These are phyloP conservation scores for Eutreptiella sp. DNA, from an alignment of 208 protist genomes.

Conservation along the genomic window DNA sequence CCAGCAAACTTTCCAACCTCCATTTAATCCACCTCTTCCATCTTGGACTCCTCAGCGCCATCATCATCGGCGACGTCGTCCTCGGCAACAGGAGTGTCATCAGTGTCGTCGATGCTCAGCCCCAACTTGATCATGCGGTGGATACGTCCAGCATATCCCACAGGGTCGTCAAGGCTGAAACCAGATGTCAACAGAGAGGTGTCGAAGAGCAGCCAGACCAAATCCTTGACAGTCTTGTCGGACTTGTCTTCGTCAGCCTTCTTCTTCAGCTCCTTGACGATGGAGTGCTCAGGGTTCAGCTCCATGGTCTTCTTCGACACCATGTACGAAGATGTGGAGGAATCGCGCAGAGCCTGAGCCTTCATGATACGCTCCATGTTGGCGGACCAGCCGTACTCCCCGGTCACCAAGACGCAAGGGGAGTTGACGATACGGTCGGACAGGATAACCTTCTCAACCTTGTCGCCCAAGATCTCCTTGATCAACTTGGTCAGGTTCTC, in stretches of 20 bases:
- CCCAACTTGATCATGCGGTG: slow-evolving; percentile 97
- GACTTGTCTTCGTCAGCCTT: slow-evolving; percentile 82
- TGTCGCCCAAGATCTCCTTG: slow-evolving; percentile 98
- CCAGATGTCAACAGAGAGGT: slow-evolving; percentile 94
- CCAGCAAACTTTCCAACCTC: too few relatives aligned
- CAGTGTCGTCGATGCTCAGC: slow-evolving; percentile 81
- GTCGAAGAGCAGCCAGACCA: slow-evolving; percentile 95
- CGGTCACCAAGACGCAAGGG: slow-evolving; percentile 96
- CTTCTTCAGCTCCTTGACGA: slow-evolving; percentile 86
- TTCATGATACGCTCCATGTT: slow-evolving; percentile 99
- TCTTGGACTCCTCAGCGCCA: slow-evolving; percentile 56
- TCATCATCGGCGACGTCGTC: slow-evolving; percentile 51
- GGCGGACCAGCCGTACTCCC: slow-evolving; percentile 96
- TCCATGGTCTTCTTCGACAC: slow-evolving; percentile 97
- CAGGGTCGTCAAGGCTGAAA: slow-evolving; percentile 94
- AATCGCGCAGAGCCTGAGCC: slow-evolving; percentile 95
- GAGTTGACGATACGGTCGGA: slow-evolving; percentile 87
- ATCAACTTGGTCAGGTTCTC: slow-evolving; percentile 92
- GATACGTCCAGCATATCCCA: slow-evolving; percentile 86
- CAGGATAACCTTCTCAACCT: slow-evolving; percentile 96
- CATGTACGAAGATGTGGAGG: slow-evolving; percentile 93
- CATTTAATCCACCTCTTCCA: slow-evolving; percentile 93
- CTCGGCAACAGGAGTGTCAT: slow-evolving; percentile 28
- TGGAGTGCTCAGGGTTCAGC: slow-evolving; percentile 94
- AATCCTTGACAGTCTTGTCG: slow-evolving; percentile 95